Evolutionary conservation across 257 asterid genomes (phyloP).

Genomic region (Penstemon davidsonii): DNA sequence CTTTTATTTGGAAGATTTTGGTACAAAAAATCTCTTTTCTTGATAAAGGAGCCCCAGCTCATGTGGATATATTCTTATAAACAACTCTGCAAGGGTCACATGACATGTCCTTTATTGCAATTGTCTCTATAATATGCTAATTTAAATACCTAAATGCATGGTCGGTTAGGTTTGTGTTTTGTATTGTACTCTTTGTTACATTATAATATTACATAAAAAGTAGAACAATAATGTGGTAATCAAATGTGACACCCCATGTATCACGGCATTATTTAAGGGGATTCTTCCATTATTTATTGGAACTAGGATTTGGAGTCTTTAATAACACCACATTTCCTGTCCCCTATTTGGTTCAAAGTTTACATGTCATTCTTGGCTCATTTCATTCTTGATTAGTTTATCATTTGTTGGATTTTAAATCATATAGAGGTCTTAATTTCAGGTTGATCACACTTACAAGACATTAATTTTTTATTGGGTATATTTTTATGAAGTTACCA

Average conservation of each 20-base stretch:
- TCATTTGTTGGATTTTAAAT: too few relatives aligned
- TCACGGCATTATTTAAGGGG: neutral
- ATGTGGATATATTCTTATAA: neutral
- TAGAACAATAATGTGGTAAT: too few relatives aligned
- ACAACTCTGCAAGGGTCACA: slow-evolving; percentile 13
- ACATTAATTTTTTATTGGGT: too few relatives aligned
- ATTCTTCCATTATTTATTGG: neutral
- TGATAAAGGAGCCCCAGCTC: neutral
- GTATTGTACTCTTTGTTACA: neutral
- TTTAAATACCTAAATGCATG: slow-evolving; percentile 3
- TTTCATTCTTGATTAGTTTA: too few relatives aligned
- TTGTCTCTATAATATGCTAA: neutral
- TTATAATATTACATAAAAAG: neutral
- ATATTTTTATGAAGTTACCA: too few relatives aligned
- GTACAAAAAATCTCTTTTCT: neutral
- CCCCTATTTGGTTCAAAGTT: too few relatives aligned
- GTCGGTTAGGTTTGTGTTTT: neutral
- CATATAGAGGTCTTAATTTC: too few relatives aligned
- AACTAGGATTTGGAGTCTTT: too few relatives aligned
- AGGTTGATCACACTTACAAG: too few relatives aligned
- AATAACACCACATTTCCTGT: too few relatives aligned
- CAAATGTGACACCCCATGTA: neutral
- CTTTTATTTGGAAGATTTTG: neutral
- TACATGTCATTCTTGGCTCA: too few relatives aligned
- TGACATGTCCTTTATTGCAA: slow-evolving; percentile 18